Evolutionary conservation across 1,284 basidiomycete species (phyloP).

Genomic region (Tilletia indica): DNA sequence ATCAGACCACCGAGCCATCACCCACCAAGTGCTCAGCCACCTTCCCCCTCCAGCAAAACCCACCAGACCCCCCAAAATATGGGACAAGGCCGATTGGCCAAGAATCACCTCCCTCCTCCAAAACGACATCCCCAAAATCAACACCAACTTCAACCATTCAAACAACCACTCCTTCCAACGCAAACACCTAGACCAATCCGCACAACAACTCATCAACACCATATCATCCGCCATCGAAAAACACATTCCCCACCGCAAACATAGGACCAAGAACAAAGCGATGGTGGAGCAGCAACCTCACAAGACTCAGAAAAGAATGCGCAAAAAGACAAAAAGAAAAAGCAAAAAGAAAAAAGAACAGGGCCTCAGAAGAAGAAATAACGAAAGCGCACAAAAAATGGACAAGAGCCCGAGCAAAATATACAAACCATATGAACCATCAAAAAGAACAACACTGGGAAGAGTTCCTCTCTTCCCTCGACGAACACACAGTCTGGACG

Average conservation of each 20-base stretch:
- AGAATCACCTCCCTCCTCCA: not conserved
- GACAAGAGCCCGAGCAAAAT: not conserved
- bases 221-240: not conserved
- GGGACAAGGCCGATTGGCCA: not conserved
- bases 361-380: not conserved
- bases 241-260: not conserved
- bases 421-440: not conserved
- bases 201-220: not conserved
- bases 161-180: not conserved
- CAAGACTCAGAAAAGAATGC: not conserved
- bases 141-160: not conserved
- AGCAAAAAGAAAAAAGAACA: not conserved
- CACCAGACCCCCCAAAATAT: not conserved
- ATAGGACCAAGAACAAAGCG: not conserved
- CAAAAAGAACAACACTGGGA: constrained; percentile 3
- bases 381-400: not conserved
- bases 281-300: not conserved
- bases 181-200: not conserved
- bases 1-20: constrained; percentile 4
- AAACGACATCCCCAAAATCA: not conserved
- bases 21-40: not conserved
- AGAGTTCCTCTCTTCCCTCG: not conserved
- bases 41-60: not conserved
- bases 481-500: not conserved
- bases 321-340: not conserved